These are phyloP conservation scores for Capronia epimyces DNA, from an alignment of 2,329 filamentous ascomycete genomes.

Conservation along the genomic window DNA sequence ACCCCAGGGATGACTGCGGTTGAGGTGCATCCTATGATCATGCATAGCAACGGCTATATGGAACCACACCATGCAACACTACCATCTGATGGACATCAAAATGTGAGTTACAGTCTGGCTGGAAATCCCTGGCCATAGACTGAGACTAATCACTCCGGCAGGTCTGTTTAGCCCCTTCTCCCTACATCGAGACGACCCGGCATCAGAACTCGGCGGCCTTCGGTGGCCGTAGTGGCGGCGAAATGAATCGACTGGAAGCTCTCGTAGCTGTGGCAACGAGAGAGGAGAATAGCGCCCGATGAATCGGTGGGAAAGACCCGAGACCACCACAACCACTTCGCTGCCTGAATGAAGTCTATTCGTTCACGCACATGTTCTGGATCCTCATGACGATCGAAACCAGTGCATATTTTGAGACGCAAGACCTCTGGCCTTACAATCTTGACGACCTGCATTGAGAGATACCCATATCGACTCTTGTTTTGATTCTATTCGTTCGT, in stretches of 20 bases:
- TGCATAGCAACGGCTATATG: constrained; percentile 45
- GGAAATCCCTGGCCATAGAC: constrained; percentile 3
- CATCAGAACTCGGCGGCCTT: constrained; percentile 16
- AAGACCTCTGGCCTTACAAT: constrained; percentile 16
- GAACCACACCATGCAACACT: constrained; percentile 39
- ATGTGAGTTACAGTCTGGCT: constrained; percentile 34
- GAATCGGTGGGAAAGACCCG: background rate
- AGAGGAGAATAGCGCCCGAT: constrained; percentile 36
- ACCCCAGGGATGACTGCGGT: constrained; percentile 45
- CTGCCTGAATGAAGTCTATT: background rate
- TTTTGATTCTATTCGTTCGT: constrained; percentile 10
- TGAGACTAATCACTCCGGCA: constrained; percentile 29
- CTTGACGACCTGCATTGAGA: constrained; percentile 23
- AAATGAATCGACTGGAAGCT: constrained; percentile 47
- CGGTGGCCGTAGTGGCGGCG: constrained; percentile 29
- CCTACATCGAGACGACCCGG: constrained; percentile 15
- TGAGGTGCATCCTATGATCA: constrained; percentile 46
- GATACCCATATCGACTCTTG: constrained; percentile 23
- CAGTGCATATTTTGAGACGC: constrained; percentile 17
- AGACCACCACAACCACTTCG: no score
- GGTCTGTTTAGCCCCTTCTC: constrained; percentile 23
- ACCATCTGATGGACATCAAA: constrained; percentile 36
- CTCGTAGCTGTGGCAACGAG: constrained; percentile 48
- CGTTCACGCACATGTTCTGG: background rate
- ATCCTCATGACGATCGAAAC: constrained; percentile 6